phyloP scores from a whole-genome alignment of 495 filamentous ascomycete species.

The Pyronema domesticum region DNA sequence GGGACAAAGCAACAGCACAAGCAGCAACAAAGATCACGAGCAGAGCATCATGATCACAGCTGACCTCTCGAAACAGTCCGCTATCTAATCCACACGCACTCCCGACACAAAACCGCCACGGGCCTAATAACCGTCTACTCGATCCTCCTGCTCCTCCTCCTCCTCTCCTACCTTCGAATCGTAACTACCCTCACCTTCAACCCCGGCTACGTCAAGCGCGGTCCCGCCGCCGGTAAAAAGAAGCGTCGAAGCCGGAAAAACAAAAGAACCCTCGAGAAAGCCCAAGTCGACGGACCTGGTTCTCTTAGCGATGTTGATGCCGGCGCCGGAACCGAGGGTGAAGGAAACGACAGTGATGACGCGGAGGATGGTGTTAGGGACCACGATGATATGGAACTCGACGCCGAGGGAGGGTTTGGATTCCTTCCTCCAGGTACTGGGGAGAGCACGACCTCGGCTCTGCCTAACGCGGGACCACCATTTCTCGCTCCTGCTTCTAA shows the following conservation, averaged over 20 bases:
- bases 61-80: slow-evolving; percentile 14
- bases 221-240: slow-evolving; percentile 25
- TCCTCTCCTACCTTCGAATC: slow-evolving; percentile 51
- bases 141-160: slow-evolving; percentile 44
- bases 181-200: slow-evolving; percentile 43
- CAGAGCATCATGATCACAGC: neutral
- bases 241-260: too few relatives aligned
- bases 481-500: too few relatives aligned
- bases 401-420: too few relatives aligned
- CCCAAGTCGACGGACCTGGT: too few relatives aligned
- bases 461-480: too few relatives aligned
- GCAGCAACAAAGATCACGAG: too few relatives aligned
- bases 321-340: neutral
- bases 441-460: too few relatives aligned
- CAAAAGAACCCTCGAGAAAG: too few relatives aligned
- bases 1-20: too few relatives aligned
- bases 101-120: slow-evolving; percentile 40
- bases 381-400: too few relatives aligned
- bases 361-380: neutral
- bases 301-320: neutral
- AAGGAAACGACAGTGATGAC: neutral
- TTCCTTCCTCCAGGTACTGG: too few relatives aligned
- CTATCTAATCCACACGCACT: slow-evolving; percentile 15
- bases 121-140: slow-evolving; percentile 55
- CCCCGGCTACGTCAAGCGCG: slow-evolving; percentile 52